phyloP scores from a whole-genome alignment of 2,329 filamentous ascomycete species.

The Aspergillus caelatus region DNA sequence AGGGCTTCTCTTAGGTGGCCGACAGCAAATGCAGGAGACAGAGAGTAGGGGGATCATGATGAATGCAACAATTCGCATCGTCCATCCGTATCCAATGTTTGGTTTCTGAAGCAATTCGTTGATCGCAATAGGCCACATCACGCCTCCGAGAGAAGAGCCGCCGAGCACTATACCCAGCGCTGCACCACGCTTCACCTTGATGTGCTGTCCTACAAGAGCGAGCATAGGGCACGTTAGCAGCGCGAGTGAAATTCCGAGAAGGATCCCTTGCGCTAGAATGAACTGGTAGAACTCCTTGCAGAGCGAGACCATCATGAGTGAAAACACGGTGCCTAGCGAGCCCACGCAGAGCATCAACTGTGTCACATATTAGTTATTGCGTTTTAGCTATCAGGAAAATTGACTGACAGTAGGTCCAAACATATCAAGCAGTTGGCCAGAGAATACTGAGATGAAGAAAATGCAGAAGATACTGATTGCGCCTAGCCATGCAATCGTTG shows the following conservation, averaged over 20 bases:
- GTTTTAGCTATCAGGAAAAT: not conserved
- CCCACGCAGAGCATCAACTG: conserved; percentile 33
- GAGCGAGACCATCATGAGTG: conserved; percentile 42
- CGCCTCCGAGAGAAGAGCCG: conserved; percentile 39
- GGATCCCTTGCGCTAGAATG: conserved; percentile 41
- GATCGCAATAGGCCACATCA: conserved; percentile 40
- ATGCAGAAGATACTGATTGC: conserved; percentile 36
- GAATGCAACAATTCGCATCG: conserved; percentile 43
- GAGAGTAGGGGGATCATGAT: conserved; percentile 42
- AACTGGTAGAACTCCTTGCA: conserved; percentile 43
- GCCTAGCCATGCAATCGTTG: conserved; percentile 39
- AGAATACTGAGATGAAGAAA: conserved; percentile 30
- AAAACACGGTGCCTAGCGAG: conserved; percentile 31
- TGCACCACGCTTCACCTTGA: conserved; percentile 31
- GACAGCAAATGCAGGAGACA: conserved; percentile 30
- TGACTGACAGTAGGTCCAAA: conserved; percentile 33
- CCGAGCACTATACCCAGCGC: conserved; percentile 38
- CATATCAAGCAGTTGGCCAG: conserved; percentile 35
- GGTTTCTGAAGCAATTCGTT: conserved; percentile 30
- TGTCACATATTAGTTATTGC: not conserved
- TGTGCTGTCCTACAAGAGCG: conserved; percentile 33
- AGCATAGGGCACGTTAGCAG: conserved; percentile 34
- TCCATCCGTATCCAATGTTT: conserved; percentile 39
- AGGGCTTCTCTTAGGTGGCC: conserved; percentile 6
- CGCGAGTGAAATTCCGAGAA: conserved; percentile 35